These are phyloP conservation scores for Pelargonium citronellum DNA, from an alignment of 441 rosid genomes.

Conservation along the genomic window DNA sequence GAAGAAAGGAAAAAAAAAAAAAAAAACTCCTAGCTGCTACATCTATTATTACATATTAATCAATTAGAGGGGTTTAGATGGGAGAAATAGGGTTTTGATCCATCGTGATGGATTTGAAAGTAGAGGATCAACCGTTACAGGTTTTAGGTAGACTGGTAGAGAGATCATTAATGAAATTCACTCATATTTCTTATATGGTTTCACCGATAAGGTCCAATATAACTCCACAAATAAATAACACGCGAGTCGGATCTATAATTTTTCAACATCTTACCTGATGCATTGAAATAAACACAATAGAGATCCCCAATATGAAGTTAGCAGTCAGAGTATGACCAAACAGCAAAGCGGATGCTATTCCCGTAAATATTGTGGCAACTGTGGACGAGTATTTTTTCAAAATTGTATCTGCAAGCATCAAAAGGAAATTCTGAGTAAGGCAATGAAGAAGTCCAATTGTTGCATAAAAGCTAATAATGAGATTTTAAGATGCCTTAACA, in stretches of 20 bases:
- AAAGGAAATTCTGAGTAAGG: conserved; percentile 16
- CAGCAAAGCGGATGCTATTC: conserved; percentile 83
- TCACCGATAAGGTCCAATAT: not conserved
- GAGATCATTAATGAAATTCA: not conserved
- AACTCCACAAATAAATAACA: not conserved
- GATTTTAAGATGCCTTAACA: not conserved
- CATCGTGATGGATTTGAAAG: too few species aligned
- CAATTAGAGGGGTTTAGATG: too few species aligned
- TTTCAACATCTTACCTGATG: conserved; percentile 62
- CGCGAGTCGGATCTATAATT: not conserved
- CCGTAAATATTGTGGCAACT: conserved; percentile 95
- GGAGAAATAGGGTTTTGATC: too few species aligned
- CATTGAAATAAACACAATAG: conserved; percentile 94
- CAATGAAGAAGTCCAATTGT: conserved; percentile 7
- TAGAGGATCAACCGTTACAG: too few species aligned
- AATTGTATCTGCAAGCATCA: conserved; percentile 71
- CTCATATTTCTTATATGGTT: too few species aligned
- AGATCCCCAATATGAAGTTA: conserved; percentile 87
- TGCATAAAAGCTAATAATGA: not conserved
- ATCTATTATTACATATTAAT: too few species aligned
- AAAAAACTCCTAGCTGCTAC: too few species aligned
- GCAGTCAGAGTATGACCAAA: conserved; percentile 88
- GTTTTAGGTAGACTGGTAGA: too few species aligned
- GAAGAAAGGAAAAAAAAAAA: too few species aligned
- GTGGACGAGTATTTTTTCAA: conserved; percentile 98